phyloP scores from a whole-genome alignment of 331 rosid species.

The Arachis monticola region DNA sequence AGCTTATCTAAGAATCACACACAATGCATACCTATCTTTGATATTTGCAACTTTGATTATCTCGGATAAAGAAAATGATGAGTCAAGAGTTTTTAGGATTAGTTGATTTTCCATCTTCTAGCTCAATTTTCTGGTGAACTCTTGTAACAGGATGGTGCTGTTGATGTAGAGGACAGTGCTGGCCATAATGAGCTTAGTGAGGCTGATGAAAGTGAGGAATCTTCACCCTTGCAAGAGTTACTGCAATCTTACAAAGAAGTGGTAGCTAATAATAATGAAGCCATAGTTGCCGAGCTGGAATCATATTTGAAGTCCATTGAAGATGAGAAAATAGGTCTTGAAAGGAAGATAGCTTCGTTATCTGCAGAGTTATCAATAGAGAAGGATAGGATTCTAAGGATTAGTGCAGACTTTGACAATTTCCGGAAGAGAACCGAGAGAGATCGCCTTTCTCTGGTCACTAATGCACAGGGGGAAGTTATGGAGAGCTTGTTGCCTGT shows the following conservation, averaged over 20 bases:
- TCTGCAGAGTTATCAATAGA: slow-evolving; percentile 67
- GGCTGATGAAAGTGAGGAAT: slow-evolving; percentile 58
- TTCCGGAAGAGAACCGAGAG: slow-evolving; percentile 94
- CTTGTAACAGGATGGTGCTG: slow-evolving; percentile 69
- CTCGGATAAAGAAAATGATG: slow-evolving; percentile 4
- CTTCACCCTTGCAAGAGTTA: slow-evolving; percentile 57
- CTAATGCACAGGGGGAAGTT: slow-evolving; percentile 92
- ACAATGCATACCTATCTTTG: slow-evolving; percentile 5
- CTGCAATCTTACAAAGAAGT: slow-evolving; percentile 81
- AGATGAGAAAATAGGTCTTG: slow-evolving; percentile 65
- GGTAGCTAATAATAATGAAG: slow-evolving; percentile 66
- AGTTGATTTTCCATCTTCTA: slow-evolving; percentile 9
- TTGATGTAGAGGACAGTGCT: slow-evolving; percentile 50
- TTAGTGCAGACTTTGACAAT: slow-evolving; percentile 95
- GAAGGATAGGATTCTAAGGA: slow-evolving; percentile 79
- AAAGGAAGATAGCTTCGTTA: slow-evolving; percentile 57
- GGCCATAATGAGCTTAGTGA: slow-evolving; percentile 53
- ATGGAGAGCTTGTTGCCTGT: slow-evolving; percentile 80
- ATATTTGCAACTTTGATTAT: slow-evolving; percentile 16
- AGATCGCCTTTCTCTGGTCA: slow-evolving; percentile 79
- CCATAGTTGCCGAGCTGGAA: slow-evolving; percentile 68
- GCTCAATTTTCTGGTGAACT: slow-evolving; percentile 45
- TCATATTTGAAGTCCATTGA: slow-evolving; percentile 70
- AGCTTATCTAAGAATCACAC: slow-evolving; percentile 9
- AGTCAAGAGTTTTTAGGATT: slow-evolving; percentile 25